Percentiles rank a stretch among this genome's conserved stretches.
Conservation (phyloP, 2,329 filamentous ascomycete genomes). For the Ceratocystis eucalypticola region DNA sequence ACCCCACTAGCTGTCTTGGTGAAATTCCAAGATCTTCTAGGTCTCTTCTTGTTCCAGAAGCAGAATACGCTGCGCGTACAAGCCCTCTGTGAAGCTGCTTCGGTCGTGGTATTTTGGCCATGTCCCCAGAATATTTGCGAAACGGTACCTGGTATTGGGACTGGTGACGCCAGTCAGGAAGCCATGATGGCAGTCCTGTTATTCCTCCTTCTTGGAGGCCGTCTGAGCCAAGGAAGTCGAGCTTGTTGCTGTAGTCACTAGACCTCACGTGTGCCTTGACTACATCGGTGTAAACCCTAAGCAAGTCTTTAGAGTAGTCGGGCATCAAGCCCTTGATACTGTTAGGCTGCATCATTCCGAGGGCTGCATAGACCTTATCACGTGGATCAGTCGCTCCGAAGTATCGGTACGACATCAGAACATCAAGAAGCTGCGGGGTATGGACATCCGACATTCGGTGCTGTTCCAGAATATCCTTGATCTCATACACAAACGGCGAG, state of each 20-base stretch:
- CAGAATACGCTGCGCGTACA: conserved; percentile 15
- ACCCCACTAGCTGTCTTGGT: conserved; percentile 13
- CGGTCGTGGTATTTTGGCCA: conserved; percentile 14
- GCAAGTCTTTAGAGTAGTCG: conserved; percentile 22
- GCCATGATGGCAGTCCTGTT: conserved; percentile 20
- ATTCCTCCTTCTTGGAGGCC: conserved; percentile 21
- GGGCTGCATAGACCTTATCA: conserved; percentile 24
- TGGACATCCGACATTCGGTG: conserved; percentile 6
- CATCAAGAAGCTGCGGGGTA: conserved; percentile 17
- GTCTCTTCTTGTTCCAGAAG: conserved; percentile 18
- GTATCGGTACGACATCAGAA: conserved; percentile 19
- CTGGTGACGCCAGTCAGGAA: conserved; percentile 20
- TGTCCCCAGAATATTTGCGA: conserved; percentile 19
- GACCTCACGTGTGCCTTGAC: conserved; percentile 19
- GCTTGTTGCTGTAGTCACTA: conserved; percentile 17
- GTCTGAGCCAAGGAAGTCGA: conserved; percentile 20
- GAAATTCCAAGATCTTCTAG: conserved; percentile 15
- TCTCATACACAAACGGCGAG: conserved; percentile 18
- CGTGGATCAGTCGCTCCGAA: conserved; percentile 22
- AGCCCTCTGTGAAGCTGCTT: background rate
- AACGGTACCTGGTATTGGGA: conserved; percentile 20
- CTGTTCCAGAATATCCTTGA: conserved; percentile 18
- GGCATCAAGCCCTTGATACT: conserved; percentile 21
- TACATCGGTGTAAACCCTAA: conserved; percentile 23
- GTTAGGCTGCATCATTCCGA: conserved; percentile 22